Evolutionary conservation across 495 filamentous ascomycete genomes (phyloP).

Genomic region (Hypoxylon fragiforme): DNA sequence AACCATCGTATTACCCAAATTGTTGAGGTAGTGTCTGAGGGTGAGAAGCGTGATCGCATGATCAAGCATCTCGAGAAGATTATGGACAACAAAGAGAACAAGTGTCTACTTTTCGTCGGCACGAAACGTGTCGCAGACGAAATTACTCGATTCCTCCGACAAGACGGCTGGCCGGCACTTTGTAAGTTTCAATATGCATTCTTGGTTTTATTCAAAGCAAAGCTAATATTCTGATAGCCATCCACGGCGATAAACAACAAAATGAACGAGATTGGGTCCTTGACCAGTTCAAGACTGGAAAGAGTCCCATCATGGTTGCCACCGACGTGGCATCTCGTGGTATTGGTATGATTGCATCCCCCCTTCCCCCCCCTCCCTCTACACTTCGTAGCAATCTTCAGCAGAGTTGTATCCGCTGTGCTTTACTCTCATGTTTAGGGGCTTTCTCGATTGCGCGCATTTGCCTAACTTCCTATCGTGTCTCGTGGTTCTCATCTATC

Average conservation of each 20-base stretch:
- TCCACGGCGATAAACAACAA: slow-evolving; percentile 99
- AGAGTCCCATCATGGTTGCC: slow-evolving; percentile 94
- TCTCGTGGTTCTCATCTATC: slow-evolving; percentile 73
- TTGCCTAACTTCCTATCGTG: slow-evolving; percentile 77
- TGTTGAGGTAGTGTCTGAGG: slow-evolving; percentile 91
- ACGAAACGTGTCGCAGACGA: slow-evolving; percentile 99
- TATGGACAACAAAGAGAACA: slow-evolving; percentile 94
- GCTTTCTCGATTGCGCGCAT: slow-evolving; percentile 76
- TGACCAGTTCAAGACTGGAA: slow-evolving; percentile 98
- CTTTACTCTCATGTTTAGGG: slow-evolving; percentile 87
- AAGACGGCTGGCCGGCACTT: slow-evolving; percentile 98
- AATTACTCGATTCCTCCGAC: slow-evolving; percentile 96
- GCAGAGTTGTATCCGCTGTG: slow-evolving; percentile 74
- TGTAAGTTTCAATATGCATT: slow-evolving; percentile 68
- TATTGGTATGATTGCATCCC: slow-evolving; percentile 94
- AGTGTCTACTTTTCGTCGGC: slow-evolving; percentile 93
- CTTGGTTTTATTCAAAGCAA: not conserved
- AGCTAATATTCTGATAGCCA: slow-evolving; percentile 67
- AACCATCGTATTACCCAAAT: slow-evolving; percentile 98
- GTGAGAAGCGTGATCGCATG: slow-evolving; percentile 97
- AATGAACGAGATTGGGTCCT: slow-evolving; percentile 99
- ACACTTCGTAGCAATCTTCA: slow-evolving; percentile 59
- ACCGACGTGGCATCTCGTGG: slow-evolving; percentile 98
- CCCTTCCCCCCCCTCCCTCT: slow-evolving; percentile 46
- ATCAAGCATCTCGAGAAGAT: slow-evolving; percentile 97